Evolutionary conservation across 1,284 basidiomycete genomes (phyloP), one percentile per base, ranked within the genome.

Genomic region (Ceratobasidium sp.): DNA sequence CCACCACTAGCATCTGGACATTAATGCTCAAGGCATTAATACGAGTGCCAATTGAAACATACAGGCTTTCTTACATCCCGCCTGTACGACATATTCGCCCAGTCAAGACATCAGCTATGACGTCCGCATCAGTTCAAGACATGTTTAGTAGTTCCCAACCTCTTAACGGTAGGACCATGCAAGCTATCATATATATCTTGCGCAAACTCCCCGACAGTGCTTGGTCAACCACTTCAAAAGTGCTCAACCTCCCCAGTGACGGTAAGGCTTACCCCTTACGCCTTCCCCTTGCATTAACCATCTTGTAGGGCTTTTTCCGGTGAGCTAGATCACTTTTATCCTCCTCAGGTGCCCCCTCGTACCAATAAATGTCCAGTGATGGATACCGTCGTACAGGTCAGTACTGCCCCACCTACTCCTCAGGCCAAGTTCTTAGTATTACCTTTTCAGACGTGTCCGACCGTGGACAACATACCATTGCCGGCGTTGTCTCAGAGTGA

Each of bases 401-500:
- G 42, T 33, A 28, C 12, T 9, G 14, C 42, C 28, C 23, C 28
- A 11, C 8, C 3, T 9, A 8, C 21, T 16, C 49, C 40, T 7
- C 36, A 6, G 25, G 21, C 18, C 54, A n/a, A 18, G 28, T 36
- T 58, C 42, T 59, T 33, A 48, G 16, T 18, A 14, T 69, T 69
- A 33, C 66, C 63, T 42, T 69, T 69, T 59, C 16, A 69, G 66
- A 69, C 44, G 25, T 16, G 42, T 59, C 66, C 66, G 66, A 58
- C 21, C 33, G 48, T 25, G 66, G 66, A 12, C 25, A 59, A 23
- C 66, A 69, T 18, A 69, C 66, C 25, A 40, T 69, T 16, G 66
- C 66, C n/a, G 66, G 54, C 3, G 54, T 69, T 23, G 54, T 69
- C 23, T 46, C 66, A 6, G 66, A 69, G 66, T 59, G 54, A 58